phyloP scores from a whole-genome alignment of 129 eudicot species.

The Calendula officinalis region DNA sequence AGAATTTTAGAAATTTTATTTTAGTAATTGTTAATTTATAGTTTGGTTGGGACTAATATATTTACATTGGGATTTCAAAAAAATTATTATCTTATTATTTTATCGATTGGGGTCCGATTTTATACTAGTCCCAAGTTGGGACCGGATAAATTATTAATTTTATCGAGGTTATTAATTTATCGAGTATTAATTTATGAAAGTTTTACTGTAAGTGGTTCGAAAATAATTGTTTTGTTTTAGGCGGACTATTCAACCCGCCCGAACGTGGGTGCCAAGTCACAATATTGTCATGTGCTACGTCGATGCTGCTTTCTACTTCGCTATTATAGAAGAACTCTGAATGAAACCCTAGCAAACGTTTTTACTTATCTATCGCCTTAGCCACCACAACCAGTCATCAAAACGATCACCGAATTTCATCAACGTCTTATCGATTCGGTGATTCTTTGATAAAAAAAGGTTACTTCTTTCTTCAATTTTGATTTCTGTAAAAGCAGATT shows the following conservation, averaged over 20 bases:
- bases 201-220: no score
- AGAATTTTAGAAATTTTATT: no score
- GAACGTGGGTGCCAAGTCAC: not conserved
- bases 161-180: no score
- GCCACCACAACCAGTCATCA: constrained; percentile 21
- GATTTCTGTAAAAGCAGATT: constrained; percentile 22
- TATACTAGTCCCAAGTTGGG: no score
- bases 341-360: constrained; percentile 34
- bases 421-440: not conserved
- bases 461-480: not conserved
- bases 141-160: no score
- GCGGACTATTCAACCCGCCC: constrained; percentile 12
- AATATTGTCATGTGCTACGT: constrained; percentile 14
- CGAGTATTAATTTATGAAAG: no score
- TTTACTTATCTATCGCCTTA: constrained; percentile 9
- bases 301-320: constrained; percentile 12
- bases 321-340: constrained; percentile 17
- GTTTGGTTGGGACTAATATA: no score
- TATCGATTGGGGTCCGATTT: no score
- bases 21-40: no score
- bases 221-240: no score
- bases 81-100: no score
- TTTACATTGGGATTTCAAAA: no score
- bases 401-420: constrained; percentile 15
- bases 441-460: constrained; percentile 12